Base-by-base conservation (phyloP, 805 yeast genomes). In the Wickerhamomyces rabaulensis region DNA sequence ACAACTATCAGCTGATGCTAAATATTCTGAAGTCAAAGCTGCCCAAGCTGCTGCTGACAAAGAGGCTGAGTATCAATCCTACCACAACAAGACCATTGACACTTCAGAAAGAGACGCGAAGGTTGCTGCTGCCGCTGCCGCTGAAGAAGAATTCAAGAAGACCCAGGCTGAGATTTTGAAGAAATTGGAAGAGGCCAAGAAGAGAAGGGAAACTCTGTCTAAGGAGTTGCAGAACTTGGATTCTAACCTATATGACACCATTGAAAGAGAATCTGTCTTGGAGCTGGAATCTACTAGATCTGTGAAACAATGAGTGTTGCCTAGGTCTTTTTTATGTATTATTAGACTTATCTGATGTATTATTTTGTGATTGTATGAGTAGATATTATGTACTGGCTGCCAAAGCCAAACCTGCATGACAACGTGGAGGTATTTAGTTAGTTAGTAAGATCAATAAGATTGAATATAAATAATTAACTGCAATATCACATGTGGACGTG, bases 101-200 rank as follows among this genome's bases (percentile, higher is more conserved):
- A 33, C 36, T 33, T 33, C 36, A 4, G 36, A 33, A 16, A 33
- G 36, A 33, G 36, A 33, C 9, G 19, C 36, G 3, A 33, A 33
- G 20, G 36, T 9, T 10, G 36, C 17, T 16, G 36, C 36, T 16
- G 36, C 36, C 4, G 36, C 36, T 33, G 20, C 20, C 6, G 19
- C 36, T 17, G 42, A 44, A 27, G 48, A 46, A 12, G 40, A 39
- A 15, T 48, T 52, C 45, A 23, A 44, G 9, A 39, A 46, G 40
- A 48, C 50, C 29, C 56, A 53, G 40, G 49, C 52, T 13, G 46
- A 38, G 6, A 39, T 57, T 15, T 17, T 45, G 29, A 48, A 43
- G 15, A 56, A 54, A 44, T 43, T 57, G 22, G 52, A 49, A 33
- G 56, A 47, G 8, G 58, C 61, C 1, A 56, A 43, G 42, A 41